A percentile compares a stretch with the other conserved stretches of the same genome.
phyloP scores from a whole-genome alignment of 2,329 filamentous ascomycete genomes.

The Penicillium verrucosum region DNA sequence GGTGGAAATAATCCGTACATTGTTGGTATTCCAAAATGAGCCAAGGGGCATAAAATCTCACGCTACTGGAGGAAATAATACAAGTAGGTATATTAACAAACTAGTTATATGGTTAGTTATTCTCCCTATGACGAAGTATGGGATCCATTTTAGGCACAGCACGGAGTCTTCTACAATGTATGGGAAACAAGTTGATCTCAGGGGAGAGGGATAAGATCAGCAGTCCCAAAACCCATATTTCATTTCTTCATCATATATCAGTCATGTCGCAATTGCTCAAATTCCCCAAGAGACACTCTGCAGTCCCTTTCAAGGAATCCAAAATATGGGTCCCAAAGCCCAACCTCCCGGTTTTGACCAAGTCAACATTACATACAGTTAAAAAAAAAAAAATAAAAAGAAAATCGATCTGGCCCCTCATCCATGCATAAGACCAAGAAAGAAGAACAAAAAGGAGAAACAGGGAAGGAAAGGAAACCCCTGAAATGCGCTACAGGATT shows the following conservation, averaged over 20 bases:
- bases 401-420: not conserved
- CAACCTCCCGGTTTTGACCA: constrained; percentile 6
- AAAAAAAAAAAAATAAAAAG: constrained; percentile 2
- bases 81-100: no score
- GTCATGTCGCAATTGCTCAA: constrained; percentile 16
- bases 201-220: not conserved
- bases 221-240: constrained; percentile 9
- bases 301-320: not conserved
- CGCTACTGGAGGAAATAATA: not conserved
- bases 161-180: not conserved
- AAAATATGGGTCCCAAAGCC: constrained; percentile 5
- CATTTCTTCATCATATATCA: constrained; percentile 19
- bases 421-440: constrained; percentile 11
- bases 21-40: not conserved
- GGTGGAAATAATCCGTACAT: not conserved
- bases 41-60: not conserved
- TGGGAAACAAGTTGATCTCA: not conserved
- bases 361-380: constrained; percentile 28
- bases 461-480: not conserved
- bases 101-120: no score
- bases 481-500: not conserved
- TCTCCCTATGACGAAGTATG: not conserved
- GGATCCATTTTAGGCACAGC: not conserved
- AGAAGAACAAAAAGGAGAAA: constrained; percentile 8
- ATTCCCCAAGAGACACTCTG: constrained; percentile 5